A percentile compares a stretch with the other conserved stretches of the same genome.
Conservation (phyloP, 495 filamentous ascomycete species). For the Penicillium desertorum region DNA sequence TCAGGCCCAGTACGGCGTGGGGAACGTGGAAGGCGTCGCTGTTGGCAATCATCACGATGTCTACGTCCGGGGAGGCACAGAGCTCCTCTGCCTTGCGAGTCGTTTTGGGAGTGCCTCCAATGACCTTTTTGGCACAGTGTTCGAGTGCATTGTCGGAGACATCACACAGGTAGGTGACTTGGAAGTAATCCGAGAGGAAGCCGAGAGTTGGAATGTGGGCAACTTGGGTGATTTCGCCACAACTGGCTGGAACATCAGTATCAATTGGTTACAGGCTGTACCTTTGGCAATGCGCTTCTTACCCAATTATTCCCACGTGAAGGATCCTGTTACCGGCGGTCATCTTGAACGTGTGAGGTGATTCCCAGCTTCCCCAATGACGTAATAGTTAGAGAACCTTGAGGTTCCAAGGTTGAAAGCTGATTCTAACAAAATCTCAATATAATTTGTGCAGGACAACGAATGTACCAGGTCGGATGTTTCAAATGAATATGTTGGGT, state of each 20-base stretch:
- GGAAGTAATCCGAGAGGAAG: slow-evolving; percentile 33
- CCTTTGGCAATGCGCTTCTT: neutral
- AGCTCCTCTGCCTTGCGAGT: slow-evolving; percentile 29
- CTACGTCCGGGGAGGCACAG: slow-evolving; percentile 36
- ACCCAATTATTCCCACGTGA: slow-evolving; percentile 10
- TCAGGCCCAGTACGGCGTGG: slow-evolving; percentile 38
- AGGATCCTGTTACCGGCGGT: slow-evolving; percentile 3
- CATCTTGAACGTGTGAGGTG: slow-evolving; percentile 1
- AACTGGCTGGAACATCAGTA: neutral
- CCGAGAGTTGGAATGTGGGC: slow-evolving; percentile 43
- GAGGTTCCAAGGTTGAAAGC: neutral
- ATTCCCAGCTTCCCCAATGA: neutral
- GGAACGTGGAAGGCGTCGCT: slow-evolving; percentile 42
- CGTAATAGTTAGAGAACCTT: neutral
- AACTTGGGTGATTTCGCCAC: slow-evolving; percentile 41
- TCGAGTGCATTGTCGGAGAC: slow-evolving; percentile 29
- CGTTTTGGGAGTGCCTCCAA: slow-evolving; percentile 18
- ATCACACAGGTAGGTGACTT: slow-evolving; percentile 38
- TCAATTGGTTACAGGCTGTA: neutral
- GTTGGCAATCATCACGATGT: slow-evolving; percentile 41
- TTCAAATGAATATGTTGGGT: neutral
- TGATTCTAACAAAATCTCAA: neutral
- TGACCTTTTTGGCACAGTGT: slow-evolving; percentile 25
- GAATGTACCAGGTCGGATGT: neutral
- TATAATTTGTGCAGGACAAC: neutral